Base-by-base conservation (phyloP, 164 flowering plant genomes). In the Vitis rupestris region DNA sequence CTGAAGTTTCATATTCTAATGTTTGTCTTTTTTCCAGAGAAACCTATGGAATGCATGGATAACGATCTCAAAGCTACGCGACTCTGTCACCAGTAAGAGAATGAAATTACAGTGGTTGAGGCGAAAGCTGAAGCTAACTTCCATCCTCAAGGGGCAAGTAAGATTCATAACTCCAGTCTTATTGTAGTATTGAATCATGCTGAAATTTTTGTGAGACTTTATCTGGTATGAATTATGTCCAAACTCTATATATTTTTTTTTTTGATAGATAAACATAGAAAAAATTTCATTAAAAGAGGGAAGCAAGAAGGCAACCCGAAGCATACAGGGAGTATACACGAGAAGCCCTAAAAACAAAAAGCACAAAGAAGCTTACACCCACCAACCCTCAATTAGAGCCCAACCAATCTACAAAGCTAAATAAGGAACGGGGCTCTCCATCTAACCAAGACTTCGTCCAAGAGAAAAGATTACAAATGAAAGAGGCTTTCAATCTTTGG, bases 91-190 rank as follows among this genome's bases (percentile, higher is more conserved):
- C 30, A 73, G 84, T 62, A 91, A 83, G 82, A 81, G 88, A 83
- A 81, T 86, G 75, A 87, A 86, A 75, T 71, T 95, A 53, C 92
- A 86, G 19, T 74, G 86, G 74, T 73, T 88, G 82, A 90, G 83
- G 85, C 89, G 86, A 75, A 90, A 84, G 29, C 52, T 86, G 80
- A 95, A 93, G 85, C 81, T 94, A 61, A 77, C 83, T 65, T 84
- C 92, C 74, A 82, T 92, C 69, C 89, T 94, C 44, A 83, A 81
- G 77, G 89, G 88, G 75, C 97, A 95, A 72, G 99, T 95, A 82
- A 84, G 91, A 58, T 63, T 61, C 14, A 44, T 50, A 44, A 54
- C 44, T 72, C 61, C 67, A 9, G 4, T 60, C 9, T 64, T 30
- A 37, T 27, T 51, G 13, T 11, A 4, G 3, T 57, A 53, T 59